phyloP scores from a whole-genome alignment of 73 alveolate genomes.

The Paramecium pentaurelia region DNA sequence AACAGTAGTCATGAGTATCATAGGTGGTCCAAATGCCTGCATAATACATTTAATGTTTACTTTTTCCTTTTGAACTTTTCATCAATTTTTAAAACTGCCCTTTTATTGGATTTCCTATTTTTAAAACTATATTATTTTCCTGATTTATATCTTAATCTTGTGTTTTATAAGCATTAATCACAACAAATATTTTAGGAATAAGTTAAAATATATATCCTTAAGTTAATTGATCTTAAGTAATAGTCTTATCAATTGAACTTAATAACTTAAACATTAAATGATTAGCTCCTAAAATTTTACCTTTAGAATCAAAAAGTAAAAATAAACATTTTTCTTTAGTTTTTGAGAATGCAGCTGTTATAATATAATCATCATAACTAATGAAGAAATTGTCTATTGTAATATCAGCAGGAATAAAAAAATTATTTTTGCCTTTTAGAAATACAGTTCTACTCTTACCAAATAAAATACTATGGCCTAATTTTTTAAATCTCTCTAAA shows the following conservation, averaged over 20 bases:
- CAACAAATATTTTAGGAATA: neutral
- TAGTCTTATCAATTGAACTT: neutral
- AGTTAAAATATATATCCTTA: neutral
- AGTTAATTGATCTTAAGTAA: neutral
- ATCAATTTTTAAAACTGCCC: neutral
- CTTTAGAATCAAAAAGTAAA: neutral
- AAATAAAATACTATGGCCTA: neutral
- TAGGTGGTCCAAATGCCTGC: neutral
- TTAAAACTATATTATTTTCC: neutral
- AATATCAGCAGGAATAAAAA: neutral
- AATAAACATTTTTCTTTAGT: neutral
- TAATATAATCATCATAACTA: neutral
- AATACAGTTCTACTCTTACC: neutral
- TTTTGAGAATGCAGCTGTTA: neutral
- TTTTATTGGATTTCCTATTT: neutral
- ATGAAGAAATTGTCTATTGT: neutral
- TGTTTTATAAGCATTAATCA: neutral
- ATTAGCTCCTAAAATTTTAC: neutral
- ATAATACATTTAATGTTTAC: neutral
- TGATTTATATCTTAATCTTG: neutral
- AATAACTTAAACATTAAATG: neutral
- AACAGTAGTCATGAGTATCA: neutral
- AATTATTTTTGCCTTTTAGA: neutral
- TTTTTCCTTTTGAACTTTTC: conserved; percentile 2
- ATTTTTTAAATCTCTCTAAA: neutral